Base-by-base conservation (phyloP, 164 flowering plant genomes). In the Umbellularia californica region DNA sequence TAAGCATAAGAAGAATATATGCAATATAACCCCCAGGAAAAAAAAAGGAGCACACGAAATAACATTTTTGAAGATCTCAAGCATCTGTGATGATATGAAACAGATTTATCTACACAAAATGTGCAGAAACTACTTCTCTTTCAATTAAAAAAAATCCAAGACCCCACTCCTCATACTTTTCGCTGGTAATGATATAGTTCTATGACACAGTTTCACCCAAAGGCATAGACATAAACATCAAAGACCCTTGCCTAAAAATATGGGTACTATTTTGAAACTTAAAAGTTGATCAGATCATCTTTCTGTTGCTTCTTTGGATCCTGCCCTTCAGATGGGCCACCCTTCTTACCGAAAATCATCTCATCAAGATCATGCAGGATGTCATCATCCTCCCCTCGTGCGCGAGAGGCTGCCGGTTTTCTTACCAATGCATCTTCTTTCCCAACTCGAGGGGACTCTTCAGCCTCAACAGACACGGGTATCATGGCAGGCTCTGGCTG, bases 361-460 rank as follows among this genome's bases (percentile, higher is more conserved):
- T 96, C 98, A 72, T 96, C 99, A 5, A 94, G 95, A 84, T 96
- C 98, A 76, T 94, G 92, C 97, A 96, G 85, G 87, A 95, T 84
- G 55, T 89, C 94, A 76, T 95, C 94, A 50, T 85, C 86, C 75
- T 81, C 84, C 22, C 90, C 89, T 24, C 88, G 90, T 27, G 78
- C 55, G 17, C 86, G 88, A 52, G 94, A 78, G 65, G 86, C 82
- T 5, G 90, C 74, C 12, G 97, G 81, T 76, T 88, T 93, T 73
- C 95, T 87, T 71, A 92, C 62, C 70, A 91, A 81, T 58, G 94
- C 75, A 55, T 91, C 97, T 77, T 90, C 95, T 72, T 86, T 87
- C 20, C 85, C 84, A 41, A 74, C 77, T 28, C 85, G 83, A 33
- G 95, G 94, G 47, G 97, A 89, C 17, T 94, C 98, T 35, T 95